Percentiles rank a stretch among this genome's conserved stretches.
Conservation (phyloP, 306 rosid species). For the Ziziphus jujuba region DNA sequence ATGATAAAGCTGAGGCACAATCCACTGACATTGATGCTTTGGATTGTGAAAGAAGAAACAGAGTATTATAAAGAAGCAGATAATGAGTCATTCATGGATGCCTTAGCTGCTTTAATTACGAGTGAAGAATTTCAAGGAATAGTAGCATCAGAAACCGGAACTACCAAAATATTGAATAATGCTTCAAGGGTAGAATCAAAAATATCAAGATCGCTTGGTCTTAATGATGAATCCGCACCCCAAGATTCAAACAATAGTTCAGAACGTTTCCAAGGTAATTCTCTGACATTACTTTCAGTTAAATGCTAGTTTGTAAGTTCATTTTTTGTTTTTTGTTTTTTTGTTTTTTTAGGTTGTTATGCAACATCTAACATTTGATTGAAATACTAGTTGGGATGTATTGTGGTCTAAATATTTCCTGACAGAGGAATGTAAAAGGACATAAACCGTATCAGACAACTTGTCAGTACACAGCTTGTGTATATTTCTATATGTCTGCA, state of each 20-base stretch:
- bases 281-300: too few species aligned
- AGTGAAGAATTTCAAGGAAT: conserved; percentile 98
- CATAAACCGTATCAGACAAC: too few species aligned
- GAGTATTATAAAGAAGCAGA: conserved; percentile 41
- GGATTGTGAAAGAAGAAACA: conserved; percentile 59
- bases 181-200: conserved; percentile 38
- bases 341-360: too few species aligned
- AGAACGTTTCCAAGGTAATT: conserved; percentile 64
- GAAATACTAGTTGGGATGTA: too few species aligned
- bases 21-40: conserved; percentile 55
- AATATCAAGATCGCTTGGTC: conserved; percentile 37
- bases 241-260: conserved; percentile 34
- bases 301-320: too few species aligned
- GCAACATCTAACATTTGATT: too few species aligned
- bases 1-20: conserved; percentile 56
- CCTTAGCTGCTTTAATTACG: conserved; percentile 87
- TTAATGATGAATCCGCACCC: conserved; percentile 40
- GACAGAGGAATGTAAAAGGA: too few species aligned
- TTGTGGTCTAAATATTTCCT: too few species aligned
- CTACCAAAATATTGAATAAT: too few species aligned
- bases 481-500: too few species aligned
- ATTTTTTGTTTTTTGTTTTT: too few species aligned
- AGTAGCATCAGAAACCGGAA: conserved; percentile 78
- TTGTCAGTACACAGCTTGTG: too few species aligned
- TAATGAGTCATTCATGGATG: conserved; percentile 88